These are phyloP conservation scores for Microbotryum intermedium DNA, from an alignment of 1,284 basidiomycete species.

Conservation along the genomic window DNA sequence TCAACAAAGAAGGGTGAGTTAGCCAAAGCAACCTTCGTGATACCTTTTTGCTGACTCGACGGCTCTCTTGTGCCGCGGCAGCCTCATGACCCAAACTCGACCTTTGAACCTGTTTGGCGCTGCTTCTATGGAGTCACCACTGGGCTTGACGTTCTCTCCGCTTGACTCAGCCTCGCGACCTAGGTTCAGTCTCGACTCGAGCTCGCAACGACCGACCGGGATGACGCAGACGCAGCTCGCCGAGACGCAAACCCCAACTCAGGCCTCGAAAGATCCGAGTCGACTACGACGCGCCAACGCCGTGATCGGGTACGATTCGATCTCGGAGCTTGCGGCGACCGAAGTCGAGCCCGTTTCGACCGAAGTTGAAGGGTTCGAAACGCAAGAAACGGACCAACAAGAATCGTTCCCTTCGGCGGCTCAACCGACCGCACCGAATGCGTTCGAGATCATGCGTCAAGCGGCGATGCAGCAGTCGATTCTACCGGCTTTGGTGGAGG, in stretches of 20 bases:
- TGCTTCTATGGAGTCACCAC: slow-evolving; percentile 20
- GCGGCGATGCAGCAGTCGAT: background rate
- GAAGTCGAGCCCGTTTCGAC: background rate
- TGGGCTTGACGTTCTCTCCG: background rate
- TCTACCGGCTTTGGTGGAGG: background rate
- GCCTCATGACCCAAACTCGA: slow-evolving; percentile 27
- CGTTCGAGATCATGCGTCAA: slow-evolving; percentile 9
- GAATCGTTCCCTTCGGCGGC: slow-evolving; percentile 10
- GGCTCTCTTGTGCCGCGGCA: background rate
- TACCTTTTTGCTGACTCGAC: background rate
- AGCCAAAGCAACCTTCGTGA: too few species aligned
- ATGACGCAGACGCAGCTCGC: slow-evolving; percentile 22
- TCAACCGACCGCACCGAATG: slow-evolving; percentile 10
- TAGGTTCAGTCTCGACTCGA: slow-evolving; percentile 13
- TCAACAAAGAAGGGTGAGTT: slow-evolving; percentile 27
- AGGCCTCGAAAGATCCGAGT: slow-evolving; percentile 2
- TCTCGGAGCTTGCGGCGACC: background rate
- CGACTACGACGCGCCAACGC: slow-evolving; percentile 12
- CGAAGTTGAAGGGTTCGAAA: background rate
- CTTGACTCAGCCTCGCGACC: slow-evolving; percentile 2
- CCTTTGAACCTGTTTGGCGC: slow-evolving; percentile 20
- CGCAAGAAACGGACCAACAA: slow-evolving; percentile 10
- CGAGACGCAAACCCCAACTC: slow-evolving; percentile 18
- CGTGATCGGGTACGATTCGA: background rate
- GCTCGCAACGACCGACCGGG: background rate